Base-by-base conservation (phyloP, 345 rosid species). In the Moringa oleifera region DNA sequence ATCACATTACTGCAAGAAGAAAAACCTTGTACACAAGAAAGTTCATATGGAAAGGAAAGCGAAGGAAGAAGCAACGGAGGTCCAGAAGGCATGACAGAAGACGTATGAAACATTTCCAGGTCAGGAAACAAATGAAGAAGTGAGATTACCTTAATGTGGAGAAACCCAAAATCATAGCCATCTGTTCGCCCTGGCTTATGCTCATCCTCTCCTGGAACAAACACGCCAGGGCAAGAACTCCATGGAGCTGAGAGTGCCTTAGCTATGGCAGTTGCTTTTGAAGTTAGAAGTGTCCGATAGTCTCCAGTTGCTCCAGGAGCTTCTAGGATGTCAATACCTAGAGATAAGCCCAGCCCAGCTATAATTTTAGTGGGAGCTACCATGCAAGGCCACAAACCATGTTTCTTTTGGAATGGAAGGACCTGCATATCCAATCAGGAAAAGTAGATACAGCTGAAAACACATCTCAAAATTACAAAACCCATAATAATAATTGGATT, bases 301-400 rank as follows among this genome's bases (percentile, higher is more conserved):
- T 94, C 97, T 73, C 97, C 97, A 2, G 99, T 90, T 28, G 96
- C 96, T 67, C 92, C 95, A 0, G 88, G 98, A 78, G 97, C 96
- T 73, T 93, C 94, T 20, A 93, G 77, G 58, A 94, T 88, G 77
- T 94, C 97, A 62, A 94, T 82, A 71, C 80, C 96, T 24, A 94
- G 91, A 5, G 97, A 94, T 61, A 94, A 68, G 64, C 99, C 97
- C 57, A 90, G 81, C 63, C 99, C 97, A 24, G 97, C 97, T 47
- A 94, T 90, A 55, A 94, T 94, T 74, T 94, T 94, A 31, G 99
- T 94, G 36, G 99, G 99, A 68, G 97, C 96, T 64, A 93, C 97
- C 98, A 93, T 90, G 81, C 99, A 94, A 3, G 99, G 90, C 87
- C 84, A 75, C 68, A 94, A 71, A 8, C 96, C 89, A 18, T 90